phyloP scores from a whole-genome alignment of 148 eudicot species.

The Rheum nobile region DNA sequence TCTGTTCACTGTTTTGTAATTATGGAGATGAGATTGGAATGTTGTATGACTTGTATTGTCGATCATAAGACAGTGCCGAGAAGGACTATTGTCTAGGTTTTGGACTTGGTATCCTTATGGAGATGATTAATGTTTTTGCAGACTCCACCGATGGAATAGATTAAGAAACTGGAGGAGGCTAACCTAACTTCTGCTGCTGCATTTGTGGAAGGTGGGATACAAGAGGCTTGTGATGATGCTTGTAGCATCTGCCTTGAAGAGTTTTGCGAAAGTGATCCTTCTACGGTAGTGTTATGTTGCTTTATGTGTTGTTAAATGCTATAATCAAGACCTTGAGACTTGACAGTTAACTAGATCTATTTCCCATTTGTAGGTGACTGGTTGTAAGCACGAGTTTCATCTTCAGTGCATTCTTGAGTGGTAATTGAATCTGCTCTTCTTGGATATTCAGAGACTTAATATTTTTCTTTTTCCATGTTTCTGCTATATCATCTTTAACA shows the following conservation, averaged over 20 bases:
- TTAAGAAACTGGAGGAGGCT: constrained; percentile 35
- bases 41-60: neutral
- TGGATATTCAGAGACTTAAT: neutral
- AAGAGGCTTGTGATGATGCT: constrained; percentile 78
- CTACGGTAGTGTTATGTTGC: constrained; percentile 30
- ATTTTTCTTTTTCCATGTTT: neutral
- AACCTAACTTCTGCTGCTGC: constrained; percentile 74
- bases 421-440: neutral
- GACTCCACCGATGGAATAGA: constrained; percentile 32
- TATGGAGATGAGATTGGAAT: neutral
- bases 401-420: constrained; percentile 11
- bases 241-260: constrained; percentile 75
- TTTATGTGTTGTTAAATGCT: neutral
- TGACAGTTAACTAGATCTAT: constrained; percentile 1
- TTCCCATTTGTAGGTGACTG: neutral
- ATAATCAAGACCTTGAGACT: neutral
- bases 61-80: neutral
- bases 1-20: neutral
- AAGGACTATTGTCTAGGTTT: neutral
- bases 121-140: constrained; percentile 6
- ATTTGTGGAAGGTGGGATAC: constrained; percentile 81
- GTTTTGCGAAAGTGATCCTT: constrained; percentile 65
- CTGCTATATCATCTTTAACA: neutral
- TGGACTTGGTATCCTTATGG: neutral
- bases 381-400: constrained; percentile 11